phyloP scores from a whole-genome alignment of 2,329 filamentous ascomycete genomes.

The Aspergillus caelatus region DNA sequence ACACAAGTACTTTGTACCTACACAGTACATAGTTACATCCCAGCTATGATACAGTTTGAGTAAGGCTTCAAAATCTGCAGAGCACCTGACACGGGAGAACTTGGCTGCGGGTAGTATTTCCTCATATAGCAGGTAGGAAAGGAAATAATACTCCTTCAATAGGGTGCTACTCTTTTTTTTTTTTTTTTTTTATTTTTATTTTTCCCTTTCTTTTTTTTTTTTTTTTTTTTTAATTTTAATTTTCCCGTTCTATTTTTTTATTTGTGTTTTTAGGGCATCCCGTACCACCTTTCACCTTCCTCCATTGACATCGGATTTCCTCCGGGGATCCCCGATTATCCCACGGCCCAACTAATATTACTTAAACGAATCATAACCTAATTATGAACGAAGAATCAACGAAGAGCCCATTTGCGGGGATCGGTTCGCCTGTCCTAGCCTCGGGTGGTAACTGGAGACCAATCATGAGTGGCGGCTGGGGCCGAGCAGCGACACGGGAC shows the following conservation, averaged over 20 bases:
- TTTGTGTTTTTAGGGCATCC: slow-evolving; percentile 3
- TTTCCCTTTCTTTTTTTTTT: neutral
- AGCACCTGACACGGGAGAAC: slow-evolving; percentile 1
- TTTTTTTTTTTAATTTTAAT: neutral
- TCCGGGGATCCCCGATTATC: slow-evolving; percentile 12
- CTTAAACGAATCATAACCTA: slow-evolving; percentile 6
- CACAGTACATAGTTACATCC: neutral
- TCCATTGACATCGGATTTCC: slow-evolving; percentile 6
- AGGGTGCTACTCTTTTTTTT: neutral
- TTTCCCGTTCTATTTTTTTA: neutral
- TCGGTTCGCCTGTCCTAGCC: slow-evolving; percentile 21
- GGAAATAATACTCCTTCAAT: neutral
- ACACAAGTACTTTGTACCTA: neutral
- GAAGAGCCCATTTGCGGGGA: slow-evolving; percentile 20
- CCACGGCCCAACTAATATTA: slow-evolving; percentile 2
- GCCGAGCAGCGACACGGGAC: slow-evolving; percentile 24
- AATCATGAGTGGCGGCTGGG: slow-evolving; percentile 20
- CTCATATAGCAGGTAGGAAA: slow-evolving; percentile 3
- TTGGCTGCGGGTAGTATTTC: slow-evolving; percentile 6
- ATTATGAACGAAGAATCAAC: slow-evolving; percentile 4
- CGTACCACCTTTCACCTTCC: neutral
- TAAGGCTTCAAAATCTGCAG: slow-evolving; percentile 2
- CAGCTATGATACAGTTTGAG: neutral
- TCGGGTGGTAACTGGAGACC: slow-evolving; percentile 21
- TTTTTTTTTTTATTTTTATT: neutral